phyloP scores from a whole-genome alignment of 2,329 filamentous ascomycete genomes.

The Calycina herbarum region DNA sequence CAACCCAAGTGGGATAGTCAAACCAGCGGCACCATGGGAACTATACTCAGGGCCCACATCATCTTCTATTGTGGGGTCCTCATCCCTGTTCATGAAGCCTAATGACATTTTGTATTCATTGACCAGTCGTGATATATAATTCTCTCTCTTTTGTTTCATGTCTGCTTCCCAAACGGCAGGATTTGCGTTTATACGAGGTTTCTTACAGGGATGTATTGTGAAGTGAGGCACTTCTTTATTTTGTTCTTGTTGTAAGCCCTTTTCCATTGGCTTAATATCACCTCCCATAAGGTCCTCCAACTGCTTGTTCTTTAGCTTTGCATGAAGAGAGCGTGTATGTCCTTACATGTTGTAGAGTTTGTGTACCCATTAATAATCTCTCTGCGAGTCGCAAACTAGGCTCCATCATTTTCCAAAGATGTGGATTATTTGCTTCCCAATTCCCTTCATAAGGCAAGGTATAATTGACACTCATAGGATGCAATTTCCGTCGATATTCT shows the following conservation, averaged over 20 bases:
- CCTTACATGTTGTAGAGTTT: neutral
- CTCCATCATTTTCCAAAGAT: neutral
- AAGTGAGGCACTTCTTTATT: too few species aligned
- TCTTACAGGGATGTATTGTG: too few species aligned
- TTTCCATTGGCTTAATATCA: neutral
- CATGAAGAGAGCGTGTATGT: neutral
- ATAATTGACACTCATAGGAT: neutral
- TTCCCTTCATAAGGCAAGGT: neutral
- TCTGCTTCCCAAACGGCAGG: neutral
- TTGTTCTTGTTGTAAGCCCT: neutral
- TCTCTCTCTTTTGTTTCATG: neutral
- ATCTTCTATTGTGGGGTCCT: neutral
- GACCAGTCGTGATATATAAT: neutral
- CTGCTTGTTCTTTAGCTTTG: neutral
- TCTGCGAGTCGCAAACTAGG: neutral
- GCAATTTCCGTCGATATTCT: neutral
- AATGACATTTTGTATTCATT: neutral
- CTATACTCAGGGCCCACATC: neutral
- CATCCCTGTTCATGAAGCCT: neutral
- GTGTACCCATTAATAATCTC: neutral
- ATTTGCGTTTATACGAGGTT: neutral
- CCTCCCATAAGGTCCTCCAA: neutral
- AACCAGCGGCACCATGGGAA: neutral
- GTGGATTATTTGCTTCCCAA: neutral
- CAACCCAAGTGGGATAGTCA: neutral